Percentiles rank a stretch among this genome's conserved stretches.
phyloP scores from a whole-genome alignment of 2,329 filamentous ascomycete genomes.

The Penicillium vulpinum region DNA sequence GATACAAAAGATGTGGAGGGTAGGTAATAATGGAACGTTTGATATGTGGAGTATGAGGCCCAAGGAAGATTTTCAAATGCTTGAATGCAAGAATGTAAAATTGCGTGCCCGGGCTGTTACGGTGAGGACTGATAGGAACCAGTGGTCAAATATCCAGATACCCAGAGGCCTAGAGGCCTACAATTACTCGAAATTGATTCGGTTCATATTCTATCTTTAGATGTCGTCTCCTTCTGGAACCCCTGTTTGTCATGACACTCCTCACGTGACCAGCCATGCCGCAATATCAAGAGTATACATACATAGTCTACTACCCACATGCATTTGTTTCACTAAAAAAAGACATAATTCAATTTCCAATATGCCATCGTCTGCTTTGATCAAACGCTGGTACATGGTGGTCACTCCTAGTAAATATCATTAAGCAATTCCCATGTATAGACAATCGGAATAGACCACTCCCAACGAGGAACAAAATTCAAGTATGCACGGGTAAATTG shows the following conservation, averaged over 20 bases:
- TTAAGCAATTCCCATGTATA: not conserved
- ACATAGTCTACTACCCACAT: not conserved
- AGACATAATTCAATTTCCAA: not conserved
- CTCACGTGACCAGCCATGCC: slow-evolving; percentile 5
- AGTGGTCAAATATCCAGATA: not conserved
- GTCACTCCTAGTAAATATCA: not conserved
- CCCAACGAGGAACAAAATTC: not conserved
- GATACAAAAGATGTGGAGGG: not conserved
- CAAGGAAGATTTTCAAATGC: not conserved
- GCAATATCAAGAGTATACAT: not conserved
- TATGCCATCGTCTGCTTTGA: not conserved
- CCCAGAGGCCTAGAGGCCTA: no score
- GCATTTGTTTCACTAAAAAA: not conserved
- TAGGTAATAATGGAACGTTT: not conserved
- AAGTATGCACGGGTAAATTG: not conserved
- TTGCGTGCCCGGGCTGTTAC: not conserved
- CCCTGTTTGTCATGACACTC: slow-evolving; percentile 4
- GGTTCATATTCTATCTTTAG: not conserved
- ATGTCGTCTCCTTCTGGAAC: not conserved
- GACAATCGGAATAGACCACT: not conserved
- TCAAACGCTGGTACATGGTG: not conserved
- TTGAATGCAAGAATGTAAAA: not conserved
- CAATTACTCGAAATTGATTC: not conserved
- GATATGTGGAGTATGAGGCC: slow-evolving; percentile 2
- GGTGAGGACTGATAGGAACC: not conserved